Evolutionary conservation across 2,329 filamentous ascomycete genomes (phyloP).

Genomic region (Xylaria sp.): DNA sequence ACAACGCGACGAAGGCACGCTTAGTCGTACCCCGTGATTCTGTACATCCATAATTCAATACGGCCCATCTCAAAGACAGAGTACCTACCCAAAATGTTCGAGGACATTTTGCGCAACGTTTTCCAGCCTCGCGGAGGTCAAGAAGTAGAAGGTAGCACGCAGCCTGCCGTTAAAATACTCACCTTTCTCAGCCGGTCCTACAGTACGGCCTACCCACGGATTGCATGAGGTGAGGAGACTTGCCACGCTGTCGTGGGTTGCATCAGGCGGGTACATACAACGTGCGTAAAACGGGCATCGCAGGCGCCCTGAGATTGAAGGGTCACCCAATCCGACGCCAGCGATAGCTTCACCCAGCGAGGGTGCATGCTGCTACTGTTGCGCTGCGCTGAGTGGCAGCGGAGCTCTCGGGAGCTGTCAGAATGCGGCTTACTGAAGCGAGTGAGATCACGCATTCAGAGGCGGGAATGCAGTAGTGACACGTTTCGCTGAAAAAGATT

Average conservation of each 20-base stretch:
- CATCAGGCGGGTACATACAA: slow-evolving; percentile 12
- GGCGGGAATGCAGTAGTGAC: slow-evolving; percentile 10
- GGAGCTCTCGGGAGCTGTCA: slow-evolving; percentile 23
- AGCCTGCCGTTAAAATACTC: slow-evolving; percentile 8
- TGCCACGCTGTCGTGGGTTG: slow-evolving; percentile 12
- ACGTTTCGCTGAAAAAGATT: not conserved
- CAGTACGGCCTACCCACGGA: not conserved
- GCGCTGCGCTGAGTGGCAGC: slow-evolving; percentile 5
- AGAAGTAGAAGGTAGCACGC: not conserved
- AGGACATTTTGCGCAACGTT: not conserved
- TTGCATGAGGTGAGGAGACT: slow-evolving; percentile 14
- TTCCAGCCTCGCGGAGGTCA: not conserved
- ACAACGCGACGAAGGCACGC: not conserved
- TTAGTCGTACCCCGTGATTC: not conserved
- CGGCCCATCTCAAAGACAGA: not conserved
- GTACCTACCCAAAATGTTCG: not conserved
- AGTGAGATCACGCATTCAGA: slow-evolving; percentile 12
- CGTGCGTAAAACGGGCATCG: slow-evolving; percentile 9
- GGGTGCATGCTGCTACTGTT: not conserved
- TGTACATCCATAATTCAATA: not conserved
- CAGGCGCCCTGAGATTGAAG: slow-evolving; percentile 20
- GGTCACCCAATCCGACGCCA: slow-evolving; percentile 12
- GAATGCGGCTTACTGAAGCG: slow-evolving; percentile 25
- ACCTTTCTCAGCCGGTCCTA: slow-evolving; percentile 13
- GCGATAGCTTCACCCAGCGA: slow-evolving; percentile 5